phyloP scores from a whole-genome alignment of 108 stramenopile genomes.

The Nitzschia putrida region DNA sequence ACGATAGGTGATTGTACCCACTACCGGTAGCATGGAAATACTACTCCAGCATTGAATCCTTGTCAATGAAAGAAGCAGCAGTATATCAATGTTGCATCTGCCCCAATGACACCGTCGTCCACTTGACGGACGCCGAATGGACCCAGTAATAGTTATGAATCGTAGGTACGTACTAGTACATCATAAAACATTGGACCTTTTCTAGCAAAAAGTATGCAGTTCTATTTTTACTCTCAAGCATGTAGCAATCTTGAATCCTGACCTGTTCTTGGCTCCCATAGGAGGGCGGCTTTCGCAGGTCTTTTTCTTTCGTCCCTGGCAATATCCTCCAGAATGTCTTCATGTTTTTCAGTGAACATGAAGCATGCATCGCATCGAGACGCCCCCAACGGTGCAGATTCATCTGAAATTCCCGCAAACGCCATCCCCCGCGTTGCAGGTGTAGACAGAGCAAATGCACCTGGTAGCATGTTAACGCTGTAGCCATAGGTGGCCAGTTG shows the following conservation, averaged over 20 bases:
- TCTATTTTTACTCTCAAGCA: neutral
- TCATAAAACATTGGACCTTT: too few relatives aligned
- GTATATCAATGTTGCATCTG: too few relatives aligned
- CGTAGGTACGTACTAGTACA: too few relatives aligned
- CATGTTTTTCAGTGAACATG: conserved; percentile 45
- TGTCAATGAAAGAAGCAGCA: too few relatives aligned
- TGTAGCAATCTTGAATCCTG: neutral
- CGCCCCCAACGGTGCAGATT: conserved; percentile 23
- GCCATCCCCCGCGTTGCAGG: conserved; percentile 25
- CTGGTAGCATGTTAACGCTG: conserved; percentile 54
- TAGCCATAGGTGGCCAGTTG: conserved; percentile 71
- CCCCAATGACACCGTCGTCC: too few relatives aligned
- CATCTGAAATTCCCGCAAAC: conserved; percentile 24
- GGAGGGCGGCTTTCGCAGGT: conserved; percentile 63
- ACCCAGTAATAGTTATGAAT: too few relatives aligned
- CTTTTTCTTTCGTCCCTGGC: conserved; percentile 61
- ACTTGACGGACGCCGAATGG: too few relatives aligned
- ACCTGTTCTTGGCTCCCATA: conserved; percentile 34
- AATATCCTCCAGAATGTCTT: conserved; percentile 51
- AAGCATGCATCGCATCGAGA: conserved; percentile 56
- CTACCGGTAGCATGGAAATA: conserved; percentile 5
- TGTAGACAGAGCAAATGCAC: conserved; percentile 69
- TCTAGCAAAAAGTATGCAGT: neutral
- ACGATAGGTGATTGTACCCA: conserved; percentile 10
- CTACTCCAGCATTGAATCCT: neutral